Evolutionary conservation across 306 rosid species (phyloP), one percentile per base, ranked within the genome.

Genomic region (Cicer pinnatifidum): DNA sequence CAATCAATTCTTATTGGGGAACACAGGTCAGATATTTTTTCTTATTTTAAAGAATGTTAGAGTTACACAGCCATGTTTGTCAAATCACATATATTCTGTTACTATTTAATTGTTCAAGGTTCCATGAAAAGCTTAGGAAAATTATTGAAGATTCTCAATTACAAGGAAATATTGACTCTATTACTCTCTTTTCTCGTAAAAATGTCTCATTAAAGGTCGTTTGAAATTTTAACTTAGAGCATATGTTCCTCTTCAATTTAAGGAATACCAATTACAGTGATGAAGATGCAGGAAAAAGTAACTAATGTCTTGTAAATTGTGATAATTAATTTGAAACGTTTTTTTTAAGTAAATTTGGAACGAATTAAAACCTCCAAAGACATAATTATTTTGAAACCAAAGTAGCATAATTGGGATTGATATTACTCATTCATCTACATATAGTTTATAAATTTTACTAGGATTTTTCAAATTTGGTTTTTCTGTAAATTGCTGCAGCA

Each of bases 1-100:
- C 89, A 70, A 33, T 89, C 83, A 94, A 94, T 85, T 94, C 98
- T 35, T 94, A 88, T 19, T 94, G 97, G 97, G 98, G 93, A 78
- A 89, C 98, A 48, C 97, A 89, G 98, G 98, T 93, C 39, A 77
- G 84, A 68, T 44, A 57, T 13, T 53, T 44, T 41, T 73, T 15
- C 47, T 71, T n/a, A 9, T 75, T 46, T 41, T 70, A 28, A 28
- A 28, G 35, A 28, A 28, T 28, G 5, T 28, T 28, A 28, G 35
- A 28, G 35, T 3, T 28, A 3, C 35, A 28, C 35, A 28, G 35
- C 35, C 35, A 28, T 28, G 35, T 28, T 28, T 28, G 35, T 28
- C 35, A 28, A 28, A 28, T 28, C 35, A 28, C 35, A 28, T 28
- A 28, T 28, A 28, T 28, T 28, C 35, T 28, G 35, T 28, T 28